Evolutionary conservation across 2,329 filamentous ascomycete genomes (phyloP), one percentile per base, ranked within the genome.

Genomic region (Hypocreales sp.): DNA sequence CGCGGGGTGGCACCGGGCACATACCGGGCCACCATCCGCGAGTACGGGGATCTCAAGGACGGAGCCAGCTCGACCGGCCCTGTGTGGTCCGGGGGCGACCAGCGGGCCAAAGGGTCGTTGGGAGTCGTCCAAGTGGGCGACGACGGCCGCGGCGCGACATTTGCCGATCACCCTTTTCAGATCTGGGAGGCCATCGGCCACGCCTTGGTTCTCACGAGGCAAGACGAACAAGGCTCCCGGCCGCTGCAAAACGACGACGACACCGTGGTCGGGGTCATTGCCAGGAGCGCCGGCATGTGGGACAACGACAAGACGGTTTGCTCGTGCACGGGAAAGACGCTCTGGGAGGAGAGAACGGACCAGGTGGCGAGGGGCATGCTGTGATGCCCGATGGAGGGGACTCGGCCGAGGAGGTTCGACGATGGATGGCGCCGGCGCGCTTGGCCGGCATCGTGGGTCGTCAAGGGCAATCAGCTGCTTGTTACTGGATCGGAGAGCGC

Each of bases 221-320:
- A 73, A 51, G 58, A 70, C 32, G 68, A 74, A 39, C n/a, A n/a
- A n/a, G 37, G 33, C 17, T 25, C 30, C 9, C 61, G 60, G 30
- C 63, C 68, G 45, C 56, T 76, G 40, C 63, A 64, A 41, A 86
- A 93, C 40, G 81, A 93, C 46, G 66, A 74, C 30, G 72, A 92
- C 49, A 93, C 84, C 13, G 61, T 94, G 27, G 81, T 93, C 3
- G 90, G 90, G 7, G 86, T 98, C 27, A 82, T 98, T 55, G 90
- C 90, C 26, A 67, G 90, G 47, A 94, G 86, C 52, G 87, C 90
- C 11, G 90, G 90, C n/a, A 79, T 93, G 35, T 98, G 90, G 90
- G 87, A 94, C 51, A 93, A 98, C 44, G 83, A 94, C 50, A 98
- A 95, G 67, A 93, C 81, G 24, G 87, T 98, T 5, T 98, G 90